These are phyloP conservation scores for Zopfia rhizophila DNA, from an alignment of 2,329 filamentous ascomycete genomes.

Conservation along the genomic window DNA sequence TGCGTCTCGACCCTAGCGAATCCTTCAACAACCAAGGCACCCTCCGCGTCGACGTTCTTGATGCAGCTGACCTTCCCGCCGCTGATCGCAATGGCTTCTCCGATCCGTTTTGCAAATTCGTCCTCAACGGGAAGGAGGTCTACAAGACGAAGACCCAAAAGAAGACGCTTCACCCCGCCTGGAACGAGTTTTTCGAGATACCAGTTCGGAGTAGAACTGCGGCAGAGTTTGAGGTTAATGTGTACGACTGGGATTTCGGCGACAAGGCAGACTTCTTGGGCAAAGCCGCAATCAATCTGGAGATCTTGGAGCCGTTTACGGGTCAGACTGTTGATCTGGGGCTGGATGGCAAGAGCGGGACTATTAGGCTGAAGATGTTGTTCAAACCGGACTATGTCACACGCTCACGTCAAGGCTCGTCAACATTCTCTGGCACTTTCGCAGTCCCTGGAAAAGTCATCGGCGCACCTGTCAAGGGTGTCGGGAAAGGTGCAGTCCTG, in stretches of 20 bases:
- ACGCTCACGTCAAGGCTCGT: constrained; percentile 85
- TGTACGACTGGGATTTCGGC: constrained; percentile 97
- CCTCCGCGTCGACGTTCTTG: constrained; percentile 90
- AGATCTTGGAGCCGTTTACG: constrained; percentile 84
- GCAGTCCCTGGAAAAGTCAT: constrained; percentile 88
- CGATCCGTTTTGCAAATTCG: constrained; percentile 96
- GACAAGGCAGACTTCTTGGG: constrained; percentile 95
- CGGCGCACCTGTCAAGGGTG: constrained; percentile 93
- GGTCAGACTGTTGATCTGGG: constrained; percentile 77
- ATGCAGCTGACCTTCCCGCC: constrained; percentile 86
- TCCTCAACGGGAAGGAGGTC: constrained; percentile 86
- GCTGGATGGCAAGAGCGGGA: constrained; percentile 90
- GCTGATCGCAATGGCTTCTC: constrained; percentile 97
- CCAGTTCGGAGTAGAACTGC: constrained; percentile 84
- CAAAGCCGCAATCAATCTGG: constrained; percentile 77
- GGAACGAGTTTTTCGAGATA: constrained; percentile 96
- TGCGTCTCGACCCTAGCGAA: constrained; percentile 92
- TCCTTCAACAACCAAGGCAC: constrained; percentile 99
- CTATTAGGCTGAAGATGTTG: constrained; percentile 81
- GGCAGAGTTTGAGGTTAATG: constrained; percentile 82
- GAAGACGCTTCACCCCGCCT: constrained; percentile 92
- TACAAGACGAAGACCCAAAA: constrained; percentile 97
- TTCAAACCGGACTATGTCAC: constrained; percentile 95
- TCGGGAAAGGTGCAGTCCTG: constrained; percentile 76
- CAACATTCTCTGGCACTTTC: constrained; percentile 93